Conservation (phyloP, 805 yeast species). For the Candida xiaguanensis region DNA sequence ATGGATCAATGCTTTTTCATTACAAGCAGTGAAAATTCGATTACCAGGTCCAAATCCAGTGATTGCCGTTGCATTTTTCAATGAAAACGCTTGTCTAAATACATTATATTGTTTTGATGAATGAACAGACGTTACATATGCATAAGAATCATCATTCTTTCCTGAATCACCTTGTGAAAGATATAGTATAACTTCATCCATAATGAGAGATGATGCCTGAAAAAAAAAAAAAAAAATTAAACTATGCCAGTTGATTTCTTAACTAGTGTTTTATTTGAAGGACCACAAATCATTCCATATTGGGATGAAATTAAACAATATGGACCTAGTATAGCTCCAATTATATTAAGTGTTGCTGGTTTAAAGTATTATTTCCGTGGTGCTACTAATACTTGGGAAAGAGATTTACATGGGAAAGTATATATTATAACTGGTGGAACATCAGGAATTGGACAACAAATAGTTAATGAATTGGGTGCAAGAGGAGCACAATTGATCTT, state of each 20-base stretch:
- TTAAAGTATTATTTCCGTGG: slow-evolving; percentile 79
- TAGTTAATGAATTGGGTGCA: slow-evolving; percentile 68
- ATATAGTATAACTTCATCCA: slow-evolving; percentile 52
- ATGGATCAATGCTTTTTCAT: slow-evolving; percentile 70
- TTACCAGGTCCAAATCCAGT: slow-evolving; percentile 47
- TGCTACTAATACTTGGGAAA: slow-evolving; percentile 80
- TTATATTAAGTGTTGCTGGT: slow-evolving; percentile 40
- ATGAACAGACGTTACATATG: slow-evolving; percentile 41
- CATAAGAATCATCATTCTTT: slow-evolving; percentile 41
- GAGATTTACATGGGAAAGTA: slow-evolving; percentile 89
- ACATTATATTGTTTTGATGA: slow-evolving; percentile 46
- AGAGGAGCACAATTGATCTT: slow-evolving; percentile 86
- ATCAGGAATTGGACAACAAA: slow-evolving; percentile 79
- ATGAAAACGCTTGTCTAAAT: slow-evolving; percentile 51
- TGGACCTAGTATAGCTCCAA: slow-evolving; percentile 62
- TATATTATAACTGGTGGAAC: slow-evolving; percentile 90
- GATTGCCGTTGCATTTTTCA: slow-evolving; percentile 42
- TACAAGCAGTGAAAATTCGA: slow-evolving; percentile 59
- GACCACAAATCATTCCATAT: slow-evolving; percentile 73
- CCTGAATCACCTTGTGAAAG: slow-evolving; percentile 40
- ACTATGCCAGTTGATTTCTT: slow-evolving; percentile 83
- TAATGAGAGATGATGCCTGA: slow-evolving; percentile 15
- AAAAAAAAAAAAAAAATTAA: slow-evolving; percentile 3
- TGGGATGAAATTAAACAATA: slow-evolving; percentile 56
- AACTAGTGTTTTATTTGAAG: slow-evolving; percentile 65